Percentiles rank a stretch among this genome's conserved stretches.
phyloP scores from a whole-genome alignment of 2,329 filamentous ascomycete species.

The Fusarium vanettenii region DNA sequence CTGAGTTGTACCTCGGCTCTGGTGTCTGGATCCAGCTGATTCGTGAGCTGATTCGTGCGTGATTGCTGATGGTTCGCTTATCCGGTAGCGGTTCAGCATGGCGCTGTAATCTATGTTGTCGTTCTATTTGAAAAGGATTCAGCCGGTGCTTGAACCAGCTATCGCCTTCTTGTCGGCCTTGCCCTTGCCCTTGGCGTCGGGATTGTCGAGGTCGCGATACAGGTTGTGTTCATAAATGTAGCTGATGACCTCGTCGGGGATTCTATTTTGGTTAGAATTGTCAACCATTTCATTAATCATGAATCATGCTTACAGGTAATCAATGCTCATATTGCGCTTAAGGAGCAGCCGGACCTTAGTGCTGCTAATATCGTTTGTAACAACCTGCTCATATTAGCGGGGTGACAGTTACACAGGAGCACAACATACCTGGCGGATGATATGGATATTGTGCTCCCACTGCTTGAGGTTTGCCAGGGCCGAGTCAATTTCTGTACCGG shows the following conservation, averaged over 20 bases:
- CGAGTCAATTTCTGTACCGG: slow-evolving; percentile 89
- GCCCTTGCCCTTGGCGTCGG: slow-evolving; percentile 42
- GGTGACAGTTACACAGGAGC: background rate
- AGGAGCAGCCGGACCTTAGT: slow-evolving; percentile 85
- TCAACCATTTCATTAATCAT: background rate
- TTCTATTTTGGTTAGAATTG: slow-evolving; percentile 37
- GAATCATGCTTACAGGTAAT: slow-evolving; percentile 62
- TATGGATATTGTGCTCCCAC: slow-evolving; percentile 87
- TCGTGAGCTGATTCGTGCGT: background rate
- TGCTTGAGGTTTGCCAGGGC: slow-evolving; percentile 83
- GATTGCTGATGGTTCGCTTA: slow-evolving; percentile 12
- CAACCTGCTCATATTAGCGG: slow-evolving; percentile 56
- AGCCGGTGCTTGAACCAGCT: slow-evolving; percentile 44
- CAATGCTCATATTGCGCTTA: slow-evolving; percentile 83
- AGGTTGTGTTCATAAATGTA: slow-evolving; percentile 77
- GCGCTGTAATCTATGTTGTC: slow-evolving; percentile 14
- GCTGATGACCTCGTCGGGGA: slow-evolving; percentile 78
- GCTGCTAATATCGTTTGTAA: slow-evolving; percentile 88
- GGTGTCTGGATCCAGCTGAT: slow-evolving; percentile 14
- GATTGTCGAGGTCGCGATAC: slow-evolving; percentile 64
- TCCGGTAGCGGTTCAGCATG: slow-evolving; percentile 4
- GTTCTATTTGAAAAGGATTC: slow-evolving; percentile 19
- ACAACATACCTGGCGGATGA: slow-evolving; percentile 70
- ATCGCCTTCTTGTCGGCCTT: slow-evolving; percentile 20
- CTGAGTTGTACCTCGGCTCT: slow-evolving; percentile 16